Conservation (phyloP, 306 rosid species). For the Canavalia gladiata region DNA sequence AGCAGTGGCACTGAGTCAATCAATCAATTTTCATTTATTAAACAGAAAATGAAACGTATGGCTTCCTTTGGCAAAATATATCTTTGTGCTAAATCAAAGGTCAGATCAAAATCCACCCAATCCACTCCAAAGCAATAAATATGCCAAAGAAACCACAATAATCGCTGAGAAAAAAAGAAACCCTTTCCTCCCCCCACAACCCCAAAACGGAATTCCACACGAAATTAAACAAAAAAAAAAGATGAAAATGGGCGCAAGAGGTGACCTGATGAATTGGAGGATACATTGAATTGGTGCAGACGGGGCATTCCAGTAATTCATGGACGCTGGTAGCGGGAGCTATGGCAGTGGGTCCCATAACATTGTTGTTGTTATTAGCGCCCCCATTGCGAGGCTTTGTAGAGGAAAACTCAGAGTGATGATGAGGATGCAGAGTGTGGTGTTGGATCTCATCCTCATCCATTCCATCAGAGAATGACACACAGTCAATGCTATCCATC, state of each 20-base stretch:
- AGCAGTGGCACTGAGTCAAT: too few relatives aligned
- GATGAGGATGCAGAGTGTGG: conserved; percentile 51
- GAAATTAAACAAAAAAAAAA: neutral
- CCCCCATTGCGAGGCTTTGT: conserved; percentile 74
- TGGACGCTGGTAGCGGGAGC: conserved; percentile 96
- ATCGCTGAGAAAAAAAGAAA: too few relatives aligned
- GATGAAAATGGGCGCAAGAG: neutral
- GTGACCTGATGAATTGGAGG: conserved; percentile 96
- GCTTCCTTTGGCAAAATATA: too few relatives aligned
- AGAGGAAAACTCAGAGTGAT: conserved; percentile 76
- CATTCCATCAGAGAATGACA: conserved; percentile 78
- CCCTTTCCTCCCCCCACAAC: neutral
- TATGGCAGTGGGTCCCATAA: conserved; percentile 61
- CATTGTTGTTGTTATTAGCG: conserved; percentile 49
- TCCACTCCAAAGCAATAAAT: too few relatives aligned
- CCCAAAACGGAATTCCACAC: neutral
- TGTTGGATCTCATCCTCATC: conserved; percentile 93
- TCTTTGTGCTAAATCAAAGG: too few relatives aligned
- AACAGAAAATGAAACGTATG: too few relatives aligned
- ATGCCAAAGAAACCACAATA: neutral
- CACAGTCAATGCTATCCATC: conserved; percentile 88
- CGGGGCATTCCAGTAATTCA: conserved; percentile 95
- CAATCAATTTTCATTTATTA: too few relatives aligned
- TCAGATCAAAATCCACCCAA: too few relatives aligned
- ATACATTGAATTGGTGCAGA: conserved; percentile 96